phyloP scores from a whole-genome alignment of 371 early-diverging fungal species.

The Mucor piriformis region DNA sequence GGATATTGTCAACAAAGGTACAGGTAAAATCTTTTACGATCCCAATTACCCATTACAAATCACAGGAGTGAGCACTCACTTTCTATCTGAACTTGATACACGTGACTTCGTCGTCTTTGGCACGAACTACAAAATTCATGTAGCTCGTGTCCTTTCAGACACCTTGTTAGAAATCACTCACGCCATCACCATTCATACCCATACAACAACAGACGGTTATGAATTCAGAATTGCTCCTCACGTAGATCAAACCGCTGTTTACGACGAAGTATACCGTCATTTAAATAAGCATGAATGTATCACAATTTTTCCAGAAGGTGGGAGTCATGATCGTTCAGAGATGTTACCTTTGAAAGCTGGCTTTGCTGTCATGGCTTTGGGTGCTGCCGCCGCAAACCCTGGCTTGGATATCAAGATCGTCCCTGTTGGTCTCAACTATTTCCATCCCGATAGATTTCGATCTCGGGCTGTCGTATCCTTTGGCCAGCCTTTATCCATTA shows the following conservation, averaged over 20 bases:
- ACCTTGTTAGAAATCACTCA: constrained; percentile 66
- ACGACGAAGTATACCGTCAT: constrained; percentile 76
- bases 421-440: constrained; percentile 92
- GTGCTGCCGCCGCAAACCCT: constrained; percentile 85
- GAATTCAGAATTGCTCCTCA: constrained; percentile 79
- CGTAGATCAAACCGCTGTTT: constrained; percentile 88
- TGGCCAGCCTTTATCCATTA: constrained; percentile 85
- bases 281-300: constrained; percentile 81
- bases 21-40: constrained; percentile 73
- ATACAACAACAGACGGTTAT: constrained; percentile 38
- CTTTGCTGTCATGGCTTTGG: constrained; percentile 90
- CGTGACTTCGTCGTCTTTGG: constrained; percentile 70
- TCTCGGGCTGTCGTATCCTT: constrained; percentile 96
- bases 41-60: constrained; percentile 66
- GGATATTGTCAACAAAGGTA: constrained; percentile 78
- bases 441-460: constrained; percentile 94
- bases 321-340: constrained; percentile 94
- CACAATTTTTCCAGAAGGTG: constrained; percentile 98
- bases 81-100: constrained; percentile 68
- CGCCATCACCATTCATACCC: constrained; percentile 27
- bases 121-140: constrained; percentile 66
- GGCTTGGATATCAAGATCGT: constrained; percentile 86
- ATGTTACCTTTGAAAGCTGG: constrained; percentile 89
- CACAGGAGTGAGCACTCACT: constrained; percentile 70
- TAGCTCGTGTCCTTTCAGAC: constrained; percentile 80